Evolutionary conservation across 2,329 filamentous ascomycete species (phyloP), one percentile per base, ranked within the genome.

Genomic region (Phoma sp.): DNA sequence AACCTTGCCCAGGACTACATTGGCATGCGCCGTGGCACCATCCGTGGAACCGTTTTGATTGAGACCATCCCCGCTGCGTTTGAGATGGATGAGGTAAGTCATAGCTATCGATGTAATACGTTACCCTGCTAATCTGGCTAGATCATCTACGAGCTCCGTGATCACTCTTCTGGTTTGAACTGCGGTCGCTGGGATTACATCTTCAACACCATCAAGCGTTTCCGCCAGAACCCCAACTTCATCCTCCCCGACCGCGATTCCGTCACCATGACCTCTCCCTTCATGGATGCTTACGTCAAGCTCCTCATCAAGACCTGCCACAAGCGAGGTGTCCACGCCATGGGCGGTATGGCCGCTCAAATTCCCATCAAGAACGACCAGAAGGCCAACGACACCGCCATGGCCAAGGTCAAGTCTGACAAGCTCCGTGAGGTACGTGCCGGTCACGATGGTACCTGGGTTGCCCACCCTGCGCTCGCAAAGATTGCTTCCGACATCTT

Each of bases 141-240:
- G 87, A 98, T 99, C 79, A 98, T 99, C 80, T 99, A 97, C 78
- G 95, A 98, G 82, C 88, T 99, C 65, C 90, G 95, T 57, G 93
- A 98, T 74, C 95, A 99, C 83, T 93, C 89, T 76, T 90, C 93
- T 6, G 95, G 95, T 40, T 86, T 99, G 72, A 99, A 99, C 87
- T 98, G 95, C 78, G 95, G 95, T 62, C 90, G 95, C 66, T 99
- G 95, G 95, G 95, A 99, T 76, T 99, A 99, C 84, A 98, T 99
- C 80, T 99, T 99, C 84, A 95, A 90, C 76, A 92, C 93, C 73
- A 98, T 99, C 83, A 99, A 99, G 86, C 96, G 96, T 79, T 96
- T 98, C 89, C 91, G 95, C 74, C 87, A 96, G 72, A 95, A 97
- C 82, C 83, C 90, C 69, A 88, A 89, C 80, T 98, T 98, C 74